Evolutionary conservation across 192 early-diverging fungal genomes (phyloP).

Genomic region (Backusella tarrabulga): DNA sequence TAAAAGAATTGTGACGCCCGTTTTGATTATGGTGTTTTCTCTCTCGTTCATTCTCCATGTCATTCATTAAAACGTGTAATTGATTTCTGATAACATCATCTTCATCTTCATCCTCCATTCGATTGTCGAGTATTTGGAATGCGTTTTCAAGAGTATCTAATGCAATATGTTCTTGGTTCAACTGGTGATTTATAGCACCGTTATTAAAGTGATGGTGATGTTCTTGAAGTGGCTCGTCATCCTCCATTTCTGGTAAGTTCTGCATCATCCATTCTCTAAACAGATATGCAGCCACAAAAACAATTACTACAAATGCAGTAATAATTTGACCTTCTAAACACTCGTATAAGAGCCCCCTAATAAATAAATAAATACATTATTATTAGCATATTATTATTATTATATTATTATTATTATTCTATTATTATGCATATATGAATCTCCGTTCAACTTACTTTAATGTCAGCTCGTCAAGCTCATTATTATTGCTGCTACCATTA

Average conservation of each 20-base stretch:
- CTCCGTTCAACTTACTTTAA: slow-evolving; percentile 3
- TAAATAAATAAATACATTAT: neutral
- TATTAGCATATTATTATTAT: neutral
- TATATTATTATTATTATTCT: neutral
- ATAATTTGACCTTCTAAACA: slow-evolving; percentile 88
- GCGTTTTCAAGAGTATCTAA: slow-evolving; percentile 17
- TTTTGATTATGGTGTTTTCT: neutral
- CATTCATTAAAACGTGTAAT: neutral
- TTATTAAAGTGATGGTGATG: neutral
- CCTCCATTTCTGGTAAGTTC: slow-evolving; percentile 47
- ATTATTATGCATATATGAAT: neutral
- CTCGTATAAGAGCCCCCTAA: slow-evolving; percentile 54
- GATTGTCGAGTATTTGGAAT: neutral
- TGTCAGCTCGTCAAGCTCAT: neutral
- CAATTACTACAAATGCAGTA: slow-evolving; percentile 66
- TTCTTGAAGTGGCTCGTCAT: neutral
- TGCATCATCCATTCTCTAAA: slow-evolving; percentile 88
- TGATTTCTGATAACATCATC: neutral
- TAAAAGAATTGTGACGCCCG: neutral
- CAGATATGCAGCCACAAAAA: slow-evolving; percentile 76
- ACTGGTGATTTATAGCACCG: neutral
- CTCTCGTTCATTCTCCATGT: neutral
- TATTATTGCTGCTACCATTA: neutral
- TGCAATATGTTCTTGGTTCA: slow-evolving; percentile 16
- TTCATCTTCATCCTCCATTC: neutral